Evolutionary conservation across 371 early-diverging fungal species (phyloP), one percentile per base, ranked within the genome.

Genomic region (Haplosporangium sp.): DNA sequence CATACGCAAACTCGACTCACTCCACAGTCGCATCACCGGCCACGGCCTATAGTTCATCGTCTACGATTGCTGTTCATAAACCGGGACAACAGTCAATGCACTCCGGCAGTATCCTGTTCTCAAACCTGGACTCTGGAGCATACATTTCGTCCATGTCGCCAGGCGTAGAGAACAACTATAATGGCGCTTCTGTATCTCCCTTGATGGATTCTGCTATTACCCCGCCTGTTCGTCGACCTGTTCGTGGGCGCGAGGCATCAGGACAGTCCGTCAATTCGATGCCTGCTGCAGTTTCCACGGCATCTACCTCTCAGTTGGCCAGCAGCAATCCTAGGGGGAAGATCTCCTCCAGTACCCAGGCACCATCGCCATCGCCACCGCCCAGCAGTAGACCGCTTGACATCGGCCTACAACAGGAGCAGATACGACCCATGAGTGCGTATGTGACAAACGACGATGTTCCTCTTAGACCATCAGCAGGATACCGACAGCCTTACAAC

Each of bases 231-330:
- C 67, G 73, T 29, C 54, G 79, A 40, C 59, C 65, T 12, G 62
- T 79, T 13, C 67, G 69, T 43, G 73, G 79, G 13, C 72, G 79
- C 23, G 79, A 72, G 43, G 40, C 68, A 0, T 45, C 67, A 0
- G 52, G 62, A 0, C 41, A 61, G 7, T 21, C 58, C 0, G 48
- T 71, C 53, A 67, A 60, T 58, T 79, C 79, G 23, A 79, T 79
- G 79, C 79, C 79, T 8, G 64, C 71, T 1, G 59, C 59, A 2
- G 45, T 58, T 12, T 41, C 70, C 0, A 20, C 59, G 7, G 8
- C 40, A 2, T 38, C 59, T 1, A 38, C 18, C 9, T 53, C 51
- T 11, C 46, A n/a, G n/a, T n/a, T n/a, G n/a, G n/a, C n/a, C n/a
- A n/a, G n/a, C n/a, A n/a, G n/a, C n/a, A n/a, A n/a, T n/a, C n/a